Evolutionary conservation across 2,329 filamentous ascomycete species (phyloP).

Genomic region (Phialocephala sp.): DNA sequence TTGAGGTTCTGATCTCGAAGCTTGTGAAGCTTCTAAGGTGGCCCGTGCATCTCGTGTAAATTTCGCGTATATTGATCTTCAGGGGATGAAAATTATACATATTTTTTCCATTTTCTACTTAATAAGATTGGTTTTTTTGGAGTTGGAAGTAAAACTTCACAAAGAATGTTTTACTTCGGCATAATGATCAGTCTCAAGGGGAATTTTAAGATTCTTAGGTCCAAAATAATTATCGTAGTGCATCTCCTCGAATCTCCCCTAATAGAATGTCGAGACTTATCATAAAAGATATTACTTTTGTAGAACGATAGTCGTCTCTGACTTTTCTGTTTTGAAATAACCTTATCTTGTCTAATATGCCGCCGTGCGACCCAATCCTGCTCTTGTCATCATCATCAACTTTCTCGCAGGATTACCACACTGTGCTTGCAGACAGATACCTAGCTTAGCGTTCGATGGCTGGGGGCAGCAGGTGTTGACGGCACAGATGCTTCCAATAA

Average conservation of each 20-base stretch:
- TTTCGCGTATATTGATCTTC: background rate
- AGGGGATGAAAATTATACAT: background rate
- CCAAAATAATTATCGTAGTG: background rate
- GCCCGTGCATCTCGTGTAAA: background rate
- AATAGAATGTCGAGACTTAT: background rate
- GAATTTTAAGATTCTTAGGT: background rate
- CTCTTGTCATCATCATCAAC: constrained; percentile 13
- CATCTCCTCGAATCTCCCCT: background rate
- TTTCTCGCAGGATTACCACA: constrained; percentile 12
- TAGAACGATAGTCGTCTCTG: background rate
- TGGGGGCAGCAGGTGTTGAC: constrained; percentile 15
- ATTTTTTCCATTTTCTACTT: background rate
- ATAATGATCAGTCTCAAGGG: background rate
- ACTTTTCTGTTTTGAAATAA: background rate
- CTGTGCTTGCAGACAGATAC: constrained; percentile 9
- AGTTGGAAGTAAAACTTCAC: background rate
- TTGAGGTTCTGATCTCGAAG: background rate
- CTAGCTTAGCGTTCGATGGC: background rate
- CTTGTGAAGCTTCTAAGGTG: background rate
- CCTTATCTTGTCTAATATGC: background rate
- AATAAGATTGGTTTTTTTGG: background rate
- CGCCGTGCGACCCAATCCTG: background rate
- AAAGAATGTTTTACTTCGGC: background rate
- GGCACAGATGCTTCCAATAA: constrained; percentile 6
- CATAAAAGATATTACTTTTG: background rate